Percentiles rank a stretch among this genome's conserved stretches.
These are phyloP conservation scores for Theileria orientalis DNA, from an alignment of 169 alveolate genomes.

Conservation along the genomic window DNA sequence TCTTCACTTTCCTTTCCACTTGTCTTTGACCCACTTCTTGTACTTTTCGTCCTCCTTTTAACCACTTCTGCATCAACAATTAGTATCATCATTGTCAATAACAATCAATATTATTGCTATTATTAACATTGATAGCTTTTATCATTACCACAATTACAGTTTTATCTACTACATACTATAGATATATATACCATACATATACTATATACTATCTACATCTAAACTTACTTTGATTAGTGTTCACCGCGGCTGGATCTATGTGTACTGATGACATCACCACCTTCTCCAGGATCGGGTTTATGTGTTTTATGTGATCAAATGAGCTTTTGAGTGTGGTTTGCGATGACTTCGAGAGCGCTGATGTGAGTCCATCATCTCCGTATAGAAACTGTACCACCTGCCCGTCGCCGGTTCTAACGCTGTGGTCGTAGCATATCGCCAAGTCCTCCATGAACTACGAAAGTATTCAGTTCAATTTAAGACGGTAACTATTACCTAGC, in stretches of 20 bases:
- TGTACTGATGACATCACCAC: neutral
- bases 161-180: too few species aligned
- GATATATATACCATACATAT: neutral
- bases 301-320: slow-evolving; percentile 36
- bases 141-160: too few species aligned
- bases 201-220: neutral
- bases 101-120: too few species aligned
- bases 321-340: slow-evolving; percentile 4
- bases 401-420: slow-evolving; percentile 94
- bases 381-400: slow-evolving; percentile 95
- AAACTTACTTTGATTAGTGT: neutral
- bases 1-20: neutral
- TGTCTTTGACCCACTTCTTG: neutral
- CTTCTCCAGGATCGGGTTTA: slow-evolving; percentile 25
- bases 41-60: neutral
- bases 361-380: slow-evolving; percentile 96
- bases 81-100: neutral
- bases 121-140: too few species aligned
- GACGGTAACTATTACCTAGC: too few species aligned
- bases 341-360: slow-evolving; percentile 78
- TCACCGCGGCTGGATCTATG: slow-evolving; percentile 4
- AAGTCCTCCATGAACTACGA: slow-evolving; percentile 95
- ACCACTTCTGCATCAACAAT: neutral
- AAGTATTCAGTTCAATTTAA: too few species aligned
- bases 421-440: slow-evolving; percentile 91